Evolutionary conservation across 106 monocot genomes (phyloP).

Genomic region (Platanthera guangdongensis): DNA sequence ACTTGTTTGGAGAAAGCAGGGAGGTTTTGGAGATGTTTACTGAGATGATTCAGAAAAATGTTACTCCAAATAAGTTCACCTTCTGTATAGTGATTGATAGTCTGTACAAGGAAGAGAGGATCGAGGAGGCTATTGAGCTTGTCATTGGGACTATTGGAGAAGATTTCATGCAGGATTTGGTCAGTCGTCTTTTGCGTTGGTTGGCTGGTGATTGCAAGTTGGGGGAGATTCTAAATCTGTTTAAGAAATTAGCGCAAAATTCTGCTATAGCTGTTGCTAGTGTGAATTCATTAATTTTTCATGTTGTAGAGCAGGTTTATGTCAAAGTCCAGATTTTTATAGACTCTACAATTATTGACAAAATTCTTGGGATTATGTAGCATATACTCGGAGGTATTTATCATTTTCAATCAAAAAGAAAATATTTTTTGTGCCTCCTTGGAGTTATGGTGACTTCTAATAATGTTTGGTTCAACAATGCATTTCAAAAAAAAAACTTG

Average conservation of each 20-base stretch:
- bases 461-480: neutral
- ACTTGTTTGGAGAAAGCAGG: constrained; percentile 4
- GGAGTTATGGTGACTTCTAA: neutral
- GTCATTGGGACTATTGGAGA: constrained; percentile 11
- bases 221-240: constrained; percentile 8
- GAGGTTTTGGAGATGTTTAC: constrained; percentile 12
- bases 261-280: constrained; percentile 10
- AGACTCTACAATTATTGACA: constrained; percentile 28
- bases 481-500: neutral
- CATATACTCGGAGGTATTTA: neutral
- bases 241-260: constrained; percentile 24
- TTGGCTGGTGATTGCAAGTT: constrained; percentile 15
- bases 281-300: constrained; percentile 22
- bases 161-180: constrained; percentile 15
- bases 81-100: constrained; percentile 28
- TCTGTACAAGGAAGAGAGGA: constrained; percentile 19
- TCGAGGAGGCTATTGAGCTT: constrained; percentile 15
- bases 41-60: constrained; percentile 19
- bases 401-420: neutral
- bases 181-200: constrained; percentile 19
- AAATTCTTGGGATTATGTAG: constrained; percentile 18
- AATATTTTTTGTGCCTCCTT: neutral
- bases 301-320: constrained; percentile 32
- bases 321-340: constrained; percentile 20
- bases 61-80: constrained; percentile 28